Percentiles rank a stretch among this genome's conserved stretches.
These are phyloP conservation scores for Phytophthora pinifolia DNA, from an alignment of 352 stramenopile genomes.

Conservation along the genomic window DNA sequence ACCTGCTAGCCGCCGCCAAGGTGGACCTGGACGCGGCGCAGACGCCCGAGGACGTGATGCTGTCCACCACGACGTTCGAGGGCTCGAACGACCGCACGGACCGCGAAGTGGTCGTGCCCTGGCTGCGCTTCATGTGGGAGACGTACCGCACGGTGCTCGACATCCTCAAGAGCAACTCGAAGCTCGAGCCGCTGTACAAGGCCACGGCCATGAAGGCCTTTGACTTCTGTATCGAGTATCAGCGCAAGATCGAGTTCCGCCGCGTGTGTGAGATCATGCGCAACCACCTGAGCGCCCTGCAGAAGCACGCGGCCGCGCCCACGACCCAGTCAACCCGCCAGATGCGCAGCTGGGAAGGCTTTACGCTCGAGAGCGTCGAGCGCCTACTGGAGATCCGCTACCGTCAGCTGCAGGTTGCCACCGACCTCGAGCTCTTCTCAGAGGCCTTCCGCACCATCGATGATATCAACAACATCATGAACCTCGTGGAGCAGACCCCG, in stretches of 20 bases:
- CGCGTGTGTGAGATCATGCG: constrained; percentile 97
- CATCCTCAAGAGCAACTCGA: constrained; percentile 97
- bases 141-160: constrained; percentile 97
- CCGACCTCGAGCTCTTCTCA: constrained; percentile 94
- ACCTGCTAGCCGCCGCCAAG: constrained; percentile 75
- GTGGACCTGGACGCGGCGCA: constrained; percentile 93
- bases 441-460: constrained; percentile 99
- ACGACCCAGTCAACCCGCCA: constrained; percentile 77
- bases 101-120: constrained; percentile 91
- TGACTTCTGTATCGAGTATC: constrained; percentile 86
- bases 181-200: constrained; percentile 86
- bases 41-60: constrained; percentile 94
- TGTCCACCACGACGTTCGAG: constrained; percentile 97
- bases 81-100: constrained; percentile 95
- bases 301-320: constrained; percentile 87
- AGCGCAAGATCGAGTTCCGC: constrained; percentile 95
- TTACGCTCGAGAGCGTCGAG: constrained; percentile 94
- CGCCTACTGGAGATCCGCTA: constrained; percentile 97
- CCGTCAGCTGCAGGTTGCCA: constrained; percentile 95
- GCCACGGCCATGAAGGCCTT: constrained; percentile 79
- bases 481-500: constrained; percentile 81
- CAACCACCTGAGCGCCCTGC: constrained; percentile 94
- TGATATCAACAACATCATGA: constrained; percentile 99
- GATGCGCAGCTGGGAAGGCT: constrained; percentile 96
- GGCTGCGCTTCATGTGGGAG: constrained; percentile 97